These are phyloP conservation scores for Geranium rotundifolium DNA, from an alignment of 345 rosid species.

Conservation along the genomic window DNA sequence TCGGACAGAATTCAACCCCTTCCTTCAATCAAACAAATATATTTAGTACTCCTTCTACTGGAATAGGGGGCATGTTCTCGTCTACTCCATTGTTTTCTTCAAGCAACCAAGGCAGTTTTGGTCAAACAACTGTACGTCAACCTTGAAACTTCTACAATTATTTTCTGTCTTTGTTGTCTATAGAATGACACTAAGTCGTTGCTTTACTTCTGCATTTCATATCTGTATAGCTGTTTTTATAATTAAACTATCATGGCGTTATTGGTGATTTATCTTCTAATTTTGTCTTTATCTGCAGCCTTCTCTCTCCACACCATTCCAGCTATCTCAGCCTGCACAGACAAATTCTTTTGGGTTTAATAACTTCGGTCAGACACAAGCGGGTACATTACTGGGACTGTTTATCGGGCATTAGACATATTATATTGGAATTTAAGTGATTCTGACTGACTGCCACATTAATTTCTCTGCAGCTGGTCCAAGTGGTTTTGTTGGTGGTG, in stretches of 20 bases:
- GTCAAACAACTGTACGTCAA: slow-evolving; percentile 47
- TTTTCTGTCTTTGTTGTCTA: not conserved
- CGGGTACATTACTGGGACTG: slow-evolving; percentile 25
- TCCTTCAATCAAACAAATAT: slow-evolving; percentile 42
- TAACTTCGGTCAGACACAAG: slow-evolving; percentile 46
- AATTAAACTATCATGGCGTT: not conserved
- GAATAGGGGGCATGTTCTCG: slow-evolving; percentile 36
- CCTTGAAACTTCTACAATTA: not conserved
- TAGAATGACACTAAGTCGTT: too few relatives aligned
- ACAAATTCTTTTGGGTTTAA: slow-evolving; percentile 33
- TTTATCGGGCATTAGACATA: not conserved
- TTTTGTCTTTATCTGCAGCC: slow-evolving; percentile 25
- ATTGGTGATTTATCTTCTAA: slow-evolving; percentile 5
- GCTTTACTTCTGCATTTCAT: too few relatives aligned
- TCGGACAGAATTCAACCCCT: slow-evolving; percentile 29
- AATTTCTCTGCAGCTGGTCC: slow-evolving; percentile 30
- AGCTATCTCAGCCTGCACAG: slow-evolving; percentile 46
- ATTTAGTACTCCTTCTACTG: slow-evolving; percentile 46
- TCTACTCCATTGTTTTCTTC: slow-evolving; percentile 34
- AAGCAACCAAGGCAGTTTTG: slow-evolving; percentile 25
- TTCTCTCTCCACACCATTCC: slow-evolving; percentile 31
- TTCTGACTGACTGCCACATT: slow-evolving; percentile 1
- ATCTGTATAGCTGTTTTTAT: not conserved
- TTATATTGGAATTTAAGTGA: slow-evolving; percentile 1
- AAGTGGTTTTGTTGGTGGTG: slow-evolving; percentile 28